These are phyloP conservation scores for Neospermospora avenae DNA, from an alignment of 2,329 filamentous ascomycete species.

Conservation along the genomic window DNA sequence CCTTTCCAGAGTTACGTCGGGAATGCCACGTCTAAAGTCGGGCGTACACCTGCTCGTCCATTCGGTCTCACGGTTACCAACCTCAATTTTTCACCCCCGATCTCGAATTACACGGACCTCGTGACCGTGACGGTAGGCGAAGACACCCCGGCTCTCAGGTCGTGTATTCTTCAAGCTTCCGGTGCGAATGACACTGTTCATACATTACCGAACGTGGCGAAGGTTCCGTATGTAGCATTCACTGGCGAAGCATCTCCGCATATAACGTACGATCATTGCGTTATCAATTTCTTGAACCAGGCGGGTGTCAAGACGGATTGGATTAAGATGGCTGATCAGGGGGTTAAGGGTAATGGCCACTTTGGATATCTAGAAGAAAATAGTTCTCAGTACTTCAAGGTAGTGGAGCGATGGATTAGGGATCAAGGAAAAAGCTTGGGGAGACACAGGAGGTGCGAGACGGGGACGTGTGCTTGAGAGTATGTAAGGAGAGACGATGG, in stretches of 20 bases:
- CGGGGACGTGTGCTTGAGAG: no score
- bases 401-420: slow-evolving; percentile 23
- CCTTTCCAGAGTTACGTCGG: slow-evolving; percentile 7
- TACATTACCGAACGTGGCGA: slow-evolving; percentile 27
- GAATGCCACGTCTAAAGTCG: slow-evolving; percentile 20
- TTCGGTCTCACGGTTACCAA: slow-evolving; percentile 25
- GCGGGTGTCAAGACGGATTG: slow-evolving; percentile 25
- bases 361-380: slow-evolving; percentile 28
- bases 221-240: slow-evolving; percentile 34
- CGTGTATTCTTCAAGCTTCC: slow-evolving; percentile 28
- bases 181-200: slow-evolving; percentile 19
- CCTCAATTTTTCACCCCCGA: slow-evolving; percentile 25
- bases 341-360: slow-evolving; percentile 24
- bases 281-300: slow-evolving; percentile 27
- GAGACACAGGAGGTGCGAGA: not conserved
- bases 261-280: slow-evolving; percentile 36
- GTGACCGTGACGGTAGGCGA: slow-evolving; percentile 21
- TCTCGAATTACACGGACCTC: slow-evolving; percentile 20
- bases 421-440: slow-evolving; percentile 13
- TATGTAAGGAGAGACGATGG: no score
- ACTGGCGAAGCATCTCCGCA: slow-evolving; percentile 34
- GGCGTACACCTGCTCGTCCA: slow-evolving; percentile 17
- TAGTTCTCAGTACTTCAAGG: slow-evolving; percentile 19
- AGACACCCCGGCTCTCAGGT: slow-evolving; percentile 23
- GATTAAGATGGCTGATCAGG: slow-evolving; percentile 22